Percentiles rank a stretch among this genome's conserved stretches.
These are phyloP conservation scores for Cladosporium sp. DNA, from an alignment of 2,329 filamentous ascomycete species.

Conservation along the genomic window DNA sequence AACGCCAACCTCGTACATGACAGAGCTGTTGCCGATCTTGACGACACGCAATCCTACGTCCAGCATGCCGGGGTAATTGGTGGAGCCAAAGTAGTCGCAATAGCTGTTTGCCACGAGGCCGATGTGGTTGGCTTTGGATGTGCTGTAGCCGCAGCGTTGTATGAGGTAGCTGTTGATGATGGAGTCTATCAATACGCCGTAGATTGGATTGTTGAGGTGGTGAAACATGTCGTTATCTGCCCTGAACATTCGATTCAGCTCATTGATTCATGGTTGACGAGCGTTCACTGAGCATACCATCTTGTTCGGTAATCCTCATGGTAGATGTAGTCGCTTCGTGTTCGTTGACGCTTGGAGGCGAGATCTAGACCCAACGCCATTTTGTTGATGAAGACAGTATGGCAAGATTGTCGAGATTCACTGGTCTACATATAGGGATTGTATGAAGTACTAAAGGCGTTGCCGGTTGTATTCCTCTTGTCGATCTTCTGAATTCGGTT, in stretches of 20 bases:
- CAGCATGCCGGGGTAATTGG: constrained; percentile 75
- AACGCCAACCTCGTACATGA: constrained; percentile 83
- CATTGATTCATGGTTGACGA: background rate
- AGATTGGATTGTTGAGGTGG: constrained; percentile 56
- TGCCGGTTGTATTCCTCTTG: too few relatives aligned
- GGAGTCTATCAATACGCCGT: constrained; percentile 59
- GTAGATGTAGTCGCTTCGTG: constrained; percentile 69
- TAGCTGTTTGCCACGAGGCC: constrained; percentile 81
- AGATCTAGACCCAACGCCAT: constrained; percentile 17
- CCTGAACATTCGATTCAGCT: constrained; percentile 50
- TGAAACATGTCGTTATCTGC: constrained; percentile 93
- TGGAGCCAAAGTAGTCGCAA: constrained; percentile 77
- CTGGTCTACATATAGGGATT: too few relatives aligned
- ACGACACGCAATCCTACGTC: constrained; percentile 79
- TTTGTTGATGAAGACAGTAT: too few relatives aligned
- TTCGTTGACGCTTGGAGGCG: constrained; percentile 27
- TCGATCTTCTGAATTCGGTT: too few relatives aligned
- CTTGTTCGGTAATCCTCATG: constrained; percentile 76
- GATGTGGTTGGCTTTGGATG: constrained; percentile 65
- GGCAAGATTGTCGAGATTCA: too few relatives aligned
- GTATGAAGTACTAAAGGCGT: too few relatives aligned
- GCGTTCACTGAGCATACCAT: constrained; percentile 55
- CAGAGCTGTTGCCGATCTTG: constrained; percentile 78
- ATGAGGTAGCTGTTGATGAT: constrained; percentile 88
- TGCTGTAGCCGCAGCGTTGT: constrained; percentile 66